Evolutionary conservation across 495 filamentous ascomycete genomes (phyloP).

Genomic region (Lichina pygmaea): DNA sequence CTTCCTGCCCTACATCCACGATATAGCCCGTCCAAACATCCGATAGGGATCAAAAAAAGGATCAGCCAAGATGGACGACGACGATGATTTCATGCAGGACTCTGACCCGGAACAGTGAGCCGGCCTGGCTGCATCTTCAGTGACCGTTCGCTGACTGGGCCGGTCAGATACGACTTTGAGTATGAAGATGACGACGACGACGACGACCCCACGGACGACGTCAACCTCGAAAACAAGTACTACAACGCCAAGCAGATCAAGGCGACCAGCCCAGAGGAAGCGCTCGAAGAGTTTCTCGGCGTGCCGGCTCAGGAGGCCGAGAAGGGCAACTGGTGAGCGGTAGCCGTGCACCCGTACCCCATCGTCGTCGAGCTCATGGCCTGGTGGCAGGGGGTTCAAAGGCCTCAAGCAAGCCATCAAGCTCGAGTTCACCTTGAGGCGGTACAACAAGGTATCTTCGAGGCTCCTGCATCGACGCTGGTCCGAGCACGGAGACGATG

Average conservation of each 20-base stretch:
- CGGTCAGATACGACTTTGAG: constrained; percentile 36
- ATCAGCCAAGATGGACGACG: constrained; percentile 56
- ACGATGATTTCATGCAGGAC: constrained; percentile 96
- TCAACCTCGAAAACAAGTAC: constrained; percentile 97
- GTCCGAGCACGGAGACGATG: neutral
- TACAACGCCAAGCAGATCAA: constrained; percentile 99
- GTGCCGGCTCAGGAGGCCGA: constrained; percentile 63
- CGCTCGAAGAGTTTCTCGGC: constrained; percentile 72
- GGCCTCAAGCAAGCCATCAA: constrained; percentile 95
- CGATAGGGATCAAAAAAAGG: too few species aligned
- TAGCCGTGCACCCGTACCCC: neutral
- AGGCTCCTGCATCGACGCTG: constrained; percentile 1
- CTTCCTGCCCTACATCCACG: too few species aligned
- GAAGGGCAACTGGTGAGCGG: constrained; percentile 64
- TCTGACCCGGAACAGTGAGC: constrained; percentile 66
- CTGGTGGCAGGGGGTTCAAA: constrained; percentile 56
- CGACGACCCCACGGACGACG: constrained; percentile 63
- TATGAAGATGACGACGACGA: constrained; percentile 87
- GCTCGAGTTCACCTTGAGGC: constrained; percentile 67
- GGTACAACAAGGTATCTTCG: constrained; percentile 46
- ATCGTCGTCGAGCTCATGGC: constrained; percentile 5
- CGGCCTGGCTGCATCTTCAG: neutral
- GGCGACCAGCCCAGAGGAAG: constrained; percentile 56
- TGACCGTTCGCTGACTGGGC: constrained; percentile 2
- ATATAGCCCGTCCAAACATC: too few species aligned